Evolutionary conservation across 2,329 filamentous ascomycete species (phyloP).

Genomic region (Arthrobotrys iridis): DNA sequence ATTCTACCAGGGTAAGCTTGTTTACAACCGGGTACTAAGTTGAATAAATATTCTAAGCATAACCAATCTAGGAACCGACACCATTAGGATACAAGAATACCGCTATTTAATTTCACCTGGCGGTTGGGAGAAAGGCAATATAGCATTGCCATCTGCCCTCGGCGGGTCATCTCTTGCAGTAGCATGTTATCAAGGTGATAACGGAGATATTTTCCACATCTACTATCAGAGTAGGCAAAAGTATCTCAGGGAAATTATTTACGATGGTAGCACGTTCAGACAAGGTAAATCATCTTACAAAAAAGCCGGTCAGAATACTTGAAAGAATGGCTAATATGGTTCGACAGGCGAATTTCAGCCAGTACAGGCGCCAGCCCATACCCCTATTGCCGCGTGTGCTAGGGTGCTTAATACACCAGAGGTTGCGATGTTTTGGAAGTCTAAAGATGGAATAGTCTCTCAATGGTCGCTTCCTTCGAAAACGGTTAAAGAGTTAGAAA

Average conservation of each 20-base stretch:
- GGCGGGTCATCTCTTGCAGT: slow-evolving; percentile 1
- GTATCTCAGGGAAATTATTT: neutral
- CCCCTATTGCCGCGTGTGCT: neutral
- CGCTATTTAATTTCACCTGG: neutral
- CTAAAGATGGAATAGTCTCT: too few species aligned
- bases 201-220: neutral
- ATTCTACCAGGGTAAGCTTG: neutral
- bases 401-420: too few species aligned
- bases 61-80: neutral
- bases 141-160: too few species aligned
- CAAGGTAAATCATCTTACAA: neutral
- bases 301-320: neutral
- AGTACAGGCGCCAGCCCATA: neutral
- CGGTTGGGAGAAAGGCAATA: neutral
- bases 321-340: neutral
- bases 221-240: neutral
- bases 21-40: too few species aligned
- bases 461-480: too few species aligned
- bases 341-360: neutral
- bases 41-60: neutral
- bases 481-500: neutral
- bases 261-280: neutral
- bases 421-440: too few species aligned
- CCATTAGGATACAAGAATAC: neutral
- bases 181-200: neutral